Conservation (phyloP, 768 basidiomycete genomes). For the Russula abietina region DNA sequence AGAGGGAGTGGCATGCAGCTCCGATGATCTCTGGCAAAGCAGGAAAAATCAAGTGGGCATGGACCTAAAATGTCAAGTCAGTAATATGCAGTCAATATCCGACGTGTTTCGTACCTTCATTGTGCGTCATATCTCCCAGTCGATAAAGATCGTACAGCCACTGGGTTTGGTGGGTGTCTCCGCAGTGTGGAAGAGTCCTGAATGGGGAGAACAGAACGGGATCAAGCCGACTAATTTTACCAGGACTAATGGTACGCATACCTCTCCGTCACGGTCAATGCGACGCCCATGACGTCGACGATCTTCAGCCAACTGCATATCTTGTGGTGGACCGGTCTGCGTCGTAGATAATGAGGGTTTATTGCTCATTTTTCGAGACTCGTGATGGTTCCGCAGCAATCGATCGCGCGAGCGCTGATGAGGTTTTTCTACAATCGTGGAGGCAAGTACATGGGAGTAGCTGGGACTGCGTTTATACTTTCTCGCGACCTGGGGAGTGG, state of each 20-base stretch:
- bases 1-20: neutral
- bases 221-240: neutral
- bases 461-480: neutral
- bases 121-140: constrained; percentile 8
- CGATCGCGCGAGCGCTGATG: constrained; percentile 7
- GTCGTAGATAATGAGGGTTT: neutral
- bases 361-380: constrained; percentile 3
- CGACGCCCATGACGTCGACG: constrained; percentile 8
- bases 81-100: neutral
- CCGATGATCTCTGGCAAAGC: neutral
- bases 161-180: neutral
- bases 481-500: neutral
- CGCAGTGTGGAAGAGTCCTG: constrained; percentile 4
- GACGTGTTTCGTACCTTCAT: constrained; percentile 2
- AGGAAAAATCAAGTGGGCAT: neutral
- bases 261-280: constrained; percentile 8
- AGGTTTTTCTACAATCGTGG: neutral
- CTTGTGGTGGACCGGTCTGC: neutral
- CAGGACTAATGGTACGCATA: neutral
- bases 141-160: constrained; percentile 5
- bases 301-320: constrained; percentile 2
- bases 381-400: constrained; percentile 3
- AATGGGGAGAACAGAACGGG: neutral
- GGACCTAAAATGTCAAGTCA: neutral
- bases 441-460: neutral